phyloP scores from a whole-genome alignment of 164 flowering plant genomes.

The Paratinospora sagittata region DNA sequence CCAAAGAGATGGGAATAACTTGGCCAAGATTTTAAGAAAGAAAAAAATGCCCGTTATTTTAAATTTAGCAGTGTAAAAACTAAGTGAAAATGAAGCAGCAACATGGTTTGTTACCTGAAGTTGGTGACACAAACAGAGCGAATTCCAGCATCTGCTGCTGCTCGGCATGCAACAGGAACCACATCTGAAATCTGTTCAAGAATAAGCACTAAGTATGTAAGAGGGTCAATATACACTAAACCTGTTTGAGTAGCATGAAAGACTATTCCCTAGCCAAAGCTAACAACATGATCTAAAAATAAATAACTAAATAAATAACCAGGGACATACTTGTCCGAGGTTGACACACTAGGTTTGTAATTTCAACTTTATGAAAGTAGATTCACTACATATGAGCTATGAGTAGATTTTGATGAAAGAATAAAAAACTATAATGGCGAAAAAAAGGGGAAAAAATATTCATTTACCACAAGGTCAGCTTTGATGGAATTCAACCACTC shows the following conservation, averaged over 20 bases:
- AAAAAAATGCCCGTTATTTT: not conserved
- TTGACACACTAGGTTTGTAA: no score
- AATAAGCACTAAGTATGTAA: not conserved
- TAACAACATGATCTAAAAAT: not conserved
- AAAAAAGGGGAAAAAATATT: not conserved
- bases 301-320: no score
- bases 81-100: not conserved
- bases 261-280: not conserved
- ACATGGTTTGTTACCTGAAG: conserved; percentile 53
- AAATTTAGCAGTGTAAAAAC: not conserved
- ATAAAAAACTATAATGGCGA: no score
- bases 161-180: conserved; percentile 98
- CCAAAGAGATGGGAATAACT: not conserved
- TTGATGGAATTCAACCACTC: conserved; percentile 91
- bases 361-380: no score
- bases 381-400: no score
- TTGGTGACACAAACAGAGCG: conserved; percentile 97
- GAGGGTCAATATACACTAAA: not conserved
- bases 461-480: conserved; percentile 91
- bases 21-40: not conserved
- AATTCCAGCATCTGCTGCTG: conserved; percentile 98
- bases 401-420: no score
- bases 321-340: no score
- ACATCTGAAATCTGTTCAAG: conserved; percentile 84
- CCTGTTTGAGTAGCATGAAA: not conserved